Conservation (phyloP, 495 filamentous ascomycete species). For the Apodospora peruviana region DNA sequence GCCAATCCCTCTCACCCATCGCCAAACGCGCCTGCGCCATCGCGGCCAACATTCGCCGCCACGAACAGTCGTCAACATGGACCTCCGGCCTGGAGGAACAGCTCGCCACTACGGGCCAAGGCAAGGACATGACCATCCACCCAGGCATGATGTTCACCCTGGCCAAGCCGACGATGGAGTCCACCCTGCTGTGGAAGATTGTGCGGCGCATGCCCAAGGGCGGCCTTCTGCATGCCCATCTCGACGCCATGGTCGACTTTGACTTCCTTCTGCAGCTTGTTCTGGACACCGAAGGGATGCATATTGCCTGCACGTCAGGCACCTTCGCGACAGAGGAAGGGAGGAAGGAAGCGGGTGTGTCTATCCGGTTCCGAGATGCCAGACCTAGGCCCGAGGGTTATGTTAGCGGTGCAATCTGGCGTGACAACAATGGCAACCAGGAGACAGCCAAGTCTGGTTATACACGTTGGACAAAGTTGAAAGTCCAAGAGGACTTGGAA, state of each 20-base stretch:
- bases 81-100: conserved; percentile 62
- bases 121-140: conserved; percentile 45
- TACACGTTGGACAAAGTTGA: too few species aligned
- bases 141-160: conserved; percentile 87
- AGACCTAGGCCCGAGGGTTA: background rate
- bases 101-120: conserved; percentile 40
- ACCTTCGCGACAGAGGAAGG: conserved; percentile 42
- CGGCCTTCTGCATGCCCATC: conserved; percentile 78
- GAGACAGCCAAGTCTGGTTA: too few species aligned
- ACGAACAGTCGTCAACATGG: conserved; percentile 70
- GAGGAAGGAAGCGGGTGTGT: conserved; percentile 40
- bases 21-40: conserved; percentile 72
- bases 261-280: conserved; percentile 68
- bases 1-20: conserved; percentile 15
- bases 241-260: conserved; percentile 85
- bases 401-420: conserved; percentile 3
- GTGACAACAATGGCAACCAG: conserved; percentile 48
- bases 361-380: conserved; percentile 48
- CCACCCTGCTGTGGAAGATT: conserved; percentile 79
- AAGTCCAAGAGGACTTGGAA: conserved; percentile 10
- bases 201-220: conserved; percentile 87
- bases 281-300: conserved; percentile 68
- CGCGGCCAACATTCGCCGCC: conserved; percentile 67
- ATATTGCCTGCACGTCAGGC: conserved; percentile 48
- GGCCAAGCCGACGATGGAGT: conserved; percentile 73